Evolutionary conservation across 2,329 filamentous ascomycete species (phyloP), one percentile per base, ranked within the genome.

Genomic region (Pseudopithomyces maydicus): DNA sequence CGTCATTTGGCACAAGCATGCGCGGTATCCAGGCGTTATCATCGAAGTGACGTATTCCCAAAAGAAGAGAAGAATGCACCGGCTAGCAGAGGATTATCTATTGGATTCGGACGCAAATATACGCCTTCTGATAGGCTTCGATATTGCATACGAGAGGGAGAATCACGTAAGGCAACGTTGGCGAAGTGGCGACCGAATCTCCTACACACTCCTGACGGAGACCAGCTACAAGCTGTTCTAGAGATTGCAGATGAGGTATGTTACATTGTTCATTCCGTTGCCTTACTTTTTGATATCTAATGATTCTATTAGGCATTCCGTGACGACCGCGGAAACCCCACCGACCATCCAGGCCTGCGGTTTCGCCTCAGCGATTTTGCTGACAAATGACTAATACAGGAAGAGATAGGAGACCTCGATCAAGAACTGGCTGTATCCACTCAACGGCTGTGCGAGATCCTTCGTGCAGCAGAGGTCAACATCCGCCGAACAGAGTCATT

Each of bases 11-110:
- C 61, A 70, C 59, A 36, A 63, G 0, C 50, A 61, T 48, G 64
- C 64, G 54, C 19, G 63, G 62, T 65, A 64, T 54, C 64, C 61
- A 5, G 59, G 63, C n/a, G 59, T 70, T 42, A 62, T 69, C 11
- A 55, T 69, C 32, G 54, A 64, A 58, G 56, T 63, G 22, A 57
- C 64, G 55, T 65, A 64, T 44, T 65, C 57, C 29, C 54, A 65
- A 49, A 61, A 65, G 50, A 64, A 56, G 48, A 59, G 48, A 45
- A 19, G 51, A 11, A 19, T 68, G 36, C 20, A 15, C 36, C 49
- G 52, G 41, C 52, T 66, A 52, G 64, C 64, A 23, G 41, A 67
- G 38, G 42, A 63, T 29, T 68, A 67, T 51, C 47, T 68, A 41
- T 42, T 67, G 23, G 59, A 61, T 48, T 68, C 56, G 41, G 51